Base-by-base conservation (phyloP, 2,329 filamentous ascomycete species). In the Trichoderma hamatum region DNA sequence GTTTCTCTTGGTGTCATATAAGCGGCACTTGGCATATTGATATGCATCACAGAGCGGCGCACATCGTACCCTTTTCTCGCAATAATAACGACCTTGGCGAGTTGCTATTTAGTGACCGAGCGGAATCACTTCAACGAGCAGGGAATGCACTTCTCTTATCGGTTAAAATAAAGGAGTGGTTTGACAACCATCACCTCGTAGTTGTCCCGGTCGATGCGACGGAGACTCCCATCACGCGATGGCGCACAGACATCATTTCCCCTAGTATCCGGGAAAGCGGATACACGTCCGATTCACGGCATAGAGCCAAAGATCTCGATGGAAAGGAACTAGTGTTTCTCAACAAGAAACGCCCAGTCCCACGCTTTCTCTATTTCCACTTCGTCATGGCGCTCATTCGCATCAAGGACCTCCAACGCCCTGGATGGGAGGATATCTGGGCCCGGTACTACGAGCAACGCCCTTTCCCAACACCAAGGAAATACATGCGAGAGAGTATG, bases 301-400 rank as follows among this genome's bases (percentile, higher is more conserved):
- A n/a, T n/a, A n/a, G n/a, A n/a, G n/a, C n/a, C n/a, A n/a, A n/a
- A n/a, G n/a, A n/a, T n/a, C 1, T 64, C 11, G 21, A 54, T 13
- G 16, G 32, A 21, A 64, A 28, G 30, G 61, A 64, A 7, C 61
- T 64, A 5, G 0, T 34, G 6, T 64, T 64, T 21, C 32, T 51
- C 5, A 32, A 28, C 4, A 49, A 64, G 21, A 54, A 52, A 1
- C 61, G 61, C 6, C 61, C 61, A 5, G 21, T 13, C 3, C 2
- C 61, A 3, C 32, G 32, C 6, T 64, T 64, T 21, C 61, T 64
- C 21, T 64, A 54, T n/a, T 64, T 64, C 30, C 61, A 64, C n/a
- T 64, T 64, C 32, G 28, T 54, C 1, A 54, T 54, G 3, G 46
- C 61, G 1, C 49, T 63, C 11, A 10, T 64, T 11, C 61, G 49